phyloP scores from a whole-genome alignment of 1,284 basidiomycete species.

The Rhodotorula glutinis region DNA sequence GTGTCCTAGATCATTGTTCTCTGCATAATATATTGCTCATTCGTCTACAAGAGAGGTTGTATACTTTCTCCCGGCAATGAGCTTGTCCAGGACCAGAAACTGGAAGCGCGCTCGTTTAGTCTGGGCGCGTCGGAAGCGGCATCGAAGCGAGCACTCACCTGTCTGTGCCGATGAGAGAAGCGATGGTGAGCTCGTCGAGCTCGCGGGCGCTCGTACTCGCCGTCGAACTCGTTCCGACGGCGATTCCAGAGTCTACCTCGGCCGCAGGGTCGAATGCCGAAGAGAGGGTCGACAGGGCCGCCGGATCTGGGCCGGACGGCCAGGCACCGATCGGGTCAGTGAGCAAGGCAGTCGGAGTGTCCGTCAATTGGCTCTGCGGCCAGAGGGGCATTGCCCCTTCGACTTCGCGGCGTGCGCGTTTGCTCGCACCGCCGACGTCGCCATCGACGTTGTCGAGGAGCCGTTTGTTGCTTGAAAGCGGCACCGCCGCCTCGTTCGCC shows the following conservation, averaged over 20 bases:
- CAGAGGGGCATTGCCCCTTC: too few relatives aligned
- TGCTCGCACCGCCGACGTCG: not conserved
- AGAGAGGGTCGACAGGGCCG: too few relatives aligned
- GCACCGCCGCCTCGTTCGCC: not conserved
- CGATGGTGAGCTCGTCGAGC: constrained; percentile 15
- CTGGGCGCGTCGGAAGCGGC: too few relatives aligned
- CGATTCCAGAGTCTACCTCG: not conserved
- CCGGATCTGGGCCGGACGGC: too few relatives aligned
- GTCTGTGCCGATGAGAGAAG: constrained; percentile 10
- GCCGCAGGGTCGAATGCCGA: not conserved
- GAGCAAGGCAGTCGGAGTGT: too few relatives aligned
- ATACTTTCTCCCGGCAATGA: constrained; percentile 22
- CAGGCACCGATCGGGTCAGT: too few relatives aligned
- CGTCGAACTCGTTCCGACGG: not conserved
- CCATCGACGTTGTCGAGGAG: not conserved
- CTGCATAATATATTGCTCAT: too few relatives aligned
- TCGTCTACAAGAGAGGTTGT: constrained; percentile 3
- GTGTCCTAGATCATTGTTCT: too few relatives aligned
- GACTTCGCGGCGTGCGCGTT: too few relatives aligned
- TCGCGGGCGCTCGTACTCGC: not conserved
- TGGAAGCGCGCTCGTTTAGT: too few relatives aligned
- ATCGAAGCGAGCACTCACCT: not conserved
- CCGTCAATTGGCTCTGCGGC: too few relatives aligned
- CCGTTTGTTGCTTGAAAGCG: not conserved
- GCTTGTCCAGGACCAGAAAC: constrained; percentile 30